phyloP scores from a whole-genome alignment of 1,139 yeast genomes.

The Pichia norvegensis region DNA sequence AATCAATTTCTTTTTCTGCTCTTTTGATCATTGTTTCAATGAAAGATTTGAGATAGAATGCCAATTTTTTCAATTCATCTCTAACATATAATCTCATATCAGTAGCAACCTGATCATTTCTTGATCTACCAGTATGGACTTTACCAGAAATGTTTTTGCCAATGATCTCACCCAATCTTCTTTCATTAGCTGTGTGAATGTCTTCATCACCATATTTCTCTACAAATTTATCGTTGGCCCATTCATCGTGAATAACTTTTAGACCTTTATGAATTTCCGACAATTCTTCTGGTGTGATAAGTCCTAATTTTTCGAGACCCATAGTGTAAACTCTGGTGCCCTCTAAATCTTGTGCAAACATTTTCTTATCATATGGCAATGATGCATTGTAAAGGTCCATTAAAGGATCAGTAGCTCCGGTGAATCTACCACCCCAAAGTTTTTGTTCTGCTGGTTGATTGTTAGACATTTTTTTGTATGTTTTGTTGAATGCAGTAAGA shows the following conservation, averaged over 20 bases:
- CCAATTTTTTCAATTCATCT: constrained; percentile 56
- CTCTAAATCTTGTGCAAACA: constrained; percentile 89
- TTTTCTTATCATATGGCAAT: constrained; percentile 86
- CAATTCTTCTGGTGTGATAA: constrained; percentile 66
- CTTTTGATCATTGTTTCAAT: constrained; percentile 63
- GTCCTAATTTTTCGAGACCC: constrained; percentile 73
- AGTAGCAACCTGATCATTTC: constrained; percentile 98
- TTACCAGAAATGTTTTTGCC: constrained; percentile 93
- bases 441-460: constrained; percentile 36
- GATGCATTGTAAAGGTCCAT: constrained; percentile 98
- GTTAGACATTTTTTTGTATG: constrained; percentile 8
- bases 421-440: constrained; percentile 98
- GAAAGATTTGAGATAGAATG: constrained; percentile 51
- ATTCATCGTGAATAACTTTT: constrained; percentile 61
- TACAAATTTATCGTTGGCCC: constrained; percentile 66
- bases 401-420: constrained; percentile 93
- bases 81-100: constrained; percentile 94
- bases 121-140: constrained; percentile 96
- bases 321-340: constrained; percentile 91
- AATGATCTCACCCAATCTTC: constrained; percentile 91
- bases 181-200: constrained; percentile 96
- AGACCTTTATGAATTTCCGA: constrained; percentile 76
- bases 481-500: neutral
- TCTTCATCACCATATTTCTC: constrained; percentile 95
- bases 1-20: constrained; percentile 79